Evolutionary conservation across 1,284 basidiomycete species (phyloP), one percentile per base, ranked within the genome.

Genomic region (Neotropicomus parvogracilis): DNA sequence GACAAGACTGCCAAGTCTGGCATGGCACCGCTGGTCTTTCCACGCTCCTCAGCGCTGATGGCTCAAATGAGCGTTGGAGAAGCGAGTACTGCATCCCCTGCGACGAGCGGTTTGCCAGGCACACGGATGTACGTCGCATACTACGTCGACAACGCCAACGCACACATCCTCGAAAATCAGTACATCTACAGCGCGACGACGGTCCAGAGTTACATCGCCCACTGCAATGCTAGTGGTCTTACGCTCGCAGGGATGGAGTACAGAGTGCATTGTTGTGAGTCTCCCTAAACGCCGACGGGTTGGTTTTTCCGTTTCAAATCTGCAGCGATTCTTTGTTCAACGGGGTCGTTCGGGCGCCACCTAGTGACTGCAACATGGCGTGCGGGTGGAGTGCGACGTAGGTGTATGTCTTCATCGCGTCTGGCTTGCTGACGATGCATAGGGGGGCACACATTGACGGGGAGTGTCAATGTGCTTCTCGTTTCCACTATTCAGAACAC

Each of bases 381-480:
- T 89, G 86, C 53, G 75, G 74, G 24, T 86, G 82, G 12, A 80
- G 79, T 53, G 34, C 78, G n/a, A 72, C 75, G 84, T 85, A 54
- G 58, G 79, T 67, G 12, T 14, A 31, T 3, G 11, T 13, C 37
- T 14, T 31, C n/a, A 8, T 12, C 16, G 4, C 4, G 9, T 7
- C 3, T 19, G 3, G 12, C 16, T n/a, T 16, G 0, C 21, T 36
- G n/a, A 49, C 31, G 11, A 20, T 14, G 4, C 0, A 8, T 11
- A 86, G 81, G 21, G 74, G 86, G 64, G 78, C 78, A 89, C 57
- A 73, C 79, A 0, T 70, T 75, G 0, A 75, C 65, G 0, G 70
- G 69, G 3, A 75, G 68, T 34, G 69, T 88, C 36, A 76, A 72
- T 0, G 71, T 71, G 8, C 65, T 81, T 17, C 78, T 85, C 1